A percentile compares a stretch with the other conserved stretches of the same genome.
Conservation (phyloP, 2,329 filamentous ascomycete genomes). For the Sporothrix sp. region DNA sequence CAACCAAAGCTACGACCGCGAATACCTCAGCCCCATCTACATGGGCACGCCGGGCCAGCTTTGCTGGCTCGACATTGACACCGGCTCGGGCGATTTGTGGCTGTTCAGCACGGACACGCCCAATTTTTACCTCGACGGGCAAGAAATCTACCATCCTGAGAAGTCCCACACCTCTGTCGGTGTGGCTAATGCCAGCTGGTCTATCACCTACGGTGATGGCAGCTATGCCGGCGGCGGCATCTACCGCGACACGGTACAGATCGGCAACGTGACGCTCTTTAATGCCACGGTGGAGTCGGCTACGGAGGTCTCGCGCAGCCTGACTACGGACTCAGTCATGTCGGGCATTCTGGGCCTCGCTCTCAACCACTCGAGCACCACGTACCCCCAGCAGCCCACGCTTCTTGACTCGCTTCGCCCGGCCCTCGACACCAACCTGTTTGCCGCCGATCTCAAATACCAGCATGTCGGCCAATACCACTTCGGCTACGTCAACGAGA, state of each 20-base stretch:
- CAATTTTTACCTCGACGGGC: conserved; percentile 34
- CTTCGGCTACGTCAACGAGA: conserved; percentile 40
- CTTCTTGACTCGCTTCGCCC: conserved; percentile 36
- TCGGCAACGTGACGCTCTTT: conserved; percentile 36
- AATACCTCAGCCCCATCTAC: conserved; percentile 52
- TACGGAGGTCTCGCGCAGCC: conserved; percentile 27
- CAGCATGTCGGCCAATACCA: conserved; percentile 40
- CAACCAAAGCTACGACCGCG: conserved; percentile 34
- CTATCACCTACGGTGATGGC: conserved; percentile 38
- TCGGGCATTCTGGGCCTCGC: conserved; percentile 45
- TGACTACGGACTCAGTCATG: conserved; percentile 34
- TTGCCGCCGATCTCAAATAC: conserved; percentile 41
- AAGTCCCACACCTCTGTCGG: conserved; percentile 34
- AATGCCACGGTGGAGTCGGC: conserved; percentile 43
- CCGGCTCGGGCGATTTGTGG: conserved; percentile 54
- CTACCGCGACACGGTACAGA: conserved; percentile 39
- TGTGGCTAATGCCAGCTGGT: conserved; percentile 38
- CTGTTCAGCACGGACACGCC: conserved; percentile 43
- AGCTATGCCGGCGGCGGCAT: conserved; percentile 37
- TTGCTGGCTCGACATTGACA: conserved; percentile 61
- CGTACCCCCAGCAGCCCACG: conserved; percentile 32
- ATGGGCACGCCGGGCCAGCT: conserved; percentile 49
- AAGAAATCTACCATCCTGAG: conserved; percentile 35
- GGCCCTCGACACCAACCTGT: conserved; percentile 32
- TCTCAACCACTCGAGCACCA: conserved; percentile 36